Conservation (phyloP, 495 filamentous ascomycete species). For the Apiosordaria backusii region DNA sequence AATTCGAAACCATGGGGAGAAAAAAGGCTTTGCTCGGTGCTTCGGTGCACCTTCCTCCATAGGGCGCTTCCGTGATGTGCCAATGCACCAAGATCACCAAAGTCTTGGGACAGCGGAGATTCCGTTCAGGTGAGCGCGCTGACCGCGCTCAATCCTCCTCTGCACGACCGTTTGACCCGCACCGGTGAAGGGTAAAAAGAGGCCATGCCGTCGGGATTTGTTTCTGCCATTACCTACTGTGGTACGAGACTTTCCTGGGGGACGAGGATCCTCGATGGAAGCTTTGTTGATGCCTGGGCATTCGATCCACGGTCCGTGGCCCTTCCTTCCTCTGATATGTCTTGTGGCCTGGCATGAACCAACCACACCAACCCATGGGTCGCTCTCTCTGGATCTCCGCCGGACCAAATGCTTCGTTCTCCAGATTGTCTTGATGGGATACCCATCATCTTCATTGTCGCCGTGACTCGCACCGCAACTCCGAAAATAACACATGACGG, state of each 20-base stretch:
- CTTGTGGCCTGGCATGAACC: too few relatives aligned
- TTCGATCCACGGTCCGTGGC: too few relatives aligned
- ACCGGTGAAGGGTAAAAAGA: background rate
- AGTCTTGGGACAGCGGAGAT: background rate
- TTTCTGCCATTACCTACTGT: too few relatives aligned
- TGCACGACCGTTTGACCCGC: constrained; percentile 2
- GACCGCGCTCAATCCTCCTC: background rate
- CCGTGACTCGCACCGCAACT: too few relatives aligned
- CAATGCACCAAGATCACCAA: background rate
- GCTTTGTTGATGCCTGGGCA: too few relatives aligned
- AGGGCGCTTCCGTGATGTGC: background rate
- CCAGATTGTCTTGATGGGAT: too few relatives aligned
- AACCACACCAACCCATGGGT: background rate
- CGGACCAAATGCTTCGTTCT: background rate
- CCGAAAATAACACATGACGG: too few relatives aligned
- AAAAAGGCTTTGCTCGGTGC: constrained; percentile 1
- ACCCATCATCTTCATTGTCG: too few relatives aligned
- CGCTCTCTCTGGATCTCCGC: background rate
- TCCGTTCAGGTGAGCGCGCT: background rate
- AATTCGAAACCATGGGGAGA: background rate
- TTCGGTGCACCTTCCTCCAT: constrained; percentile 4
- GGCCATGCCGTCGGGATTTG: background rate
- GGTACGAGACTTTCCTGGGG: too few relatives aligned
- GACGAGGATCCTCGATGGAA: too few relatives aligned
- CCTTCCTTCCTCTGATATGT: background rate